A percentile compares a stretch with the other conserved stretches of the same genome.
These are phyloP conservation scores for Peronospora farinosa DNA, from an alignment of 352 stramenopile genomes.

Conservation along the genomic window DNA sequence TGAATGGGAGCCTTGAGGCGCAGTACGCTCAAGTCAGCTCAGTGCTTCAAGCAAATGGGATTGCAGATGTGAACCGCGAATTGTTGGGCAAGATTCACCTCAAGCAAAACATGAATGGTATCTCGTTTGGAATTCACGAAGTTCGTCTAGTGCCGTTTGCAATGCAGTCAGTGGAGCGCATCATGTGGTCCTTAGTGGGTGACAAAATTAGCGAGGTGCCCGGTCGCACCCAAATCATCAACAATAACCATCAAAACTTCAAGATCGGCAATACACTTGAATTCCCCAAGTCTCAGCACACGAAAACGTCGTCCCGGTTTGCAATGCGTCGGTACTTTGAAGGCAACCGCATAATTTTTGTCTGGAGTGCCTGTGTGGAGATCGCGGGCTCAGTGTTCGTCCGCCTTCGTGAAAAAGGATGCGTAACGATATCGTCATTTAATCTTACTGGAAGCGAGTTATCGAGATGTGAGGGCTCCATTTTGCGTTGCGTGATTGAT, in stretches of 20 bases:
- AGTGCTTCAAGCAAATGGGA: conserved; percentile 11
- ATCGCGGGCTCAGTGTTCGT: conserved; percentile 34
- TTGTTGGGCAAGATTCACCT: conserved; percentile 16
- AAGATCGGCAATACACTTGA: conserved; percentile 31
- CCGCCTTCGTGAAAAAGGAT: conserved; percentile 32
- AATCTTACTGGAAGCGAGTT: conserved; percentile 10
- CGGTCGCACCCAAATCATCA: conserved; percentile 10
- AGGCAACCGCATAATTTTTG: conserved; percentile 15
- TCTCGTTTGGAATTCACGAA: conserved; percentile 24
- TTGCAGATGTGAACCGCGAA: conserved; percentile 14
- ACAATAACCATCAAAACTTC: conserved; percentile 29
- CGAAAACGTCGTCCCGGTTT: conserved; percentile 16
- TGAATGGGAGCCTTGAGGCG: conserved; percentile 24
- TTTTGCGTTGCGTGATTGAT: conserved; percentile 13
- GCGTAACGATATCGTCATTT: conserved; percentile 11
- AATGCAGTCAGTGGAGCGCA: conserved; percentile 16
- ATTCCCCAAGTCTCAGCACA: conserved; percentile 22
- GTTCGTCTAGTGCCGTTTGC: conserved; percentile 30
- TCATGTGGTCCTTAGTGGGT: conserved; percentile 22
- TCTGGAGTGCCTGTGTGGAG: conserved; percentile 35
- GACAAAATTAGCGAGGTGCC: conserved; percentile 9
- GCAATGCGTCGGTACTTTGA: conserved; percentile 30
- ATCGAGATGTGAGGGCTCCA: conserved; percentile 8
- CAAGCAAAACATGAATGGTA: conserved; percentile 14
- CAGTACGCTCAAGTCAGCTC: conserved; percentile 23